phyloP scores from a whole-genome alignment of 345 rosid genomes.

The Euclidium syriacum region DNA sequence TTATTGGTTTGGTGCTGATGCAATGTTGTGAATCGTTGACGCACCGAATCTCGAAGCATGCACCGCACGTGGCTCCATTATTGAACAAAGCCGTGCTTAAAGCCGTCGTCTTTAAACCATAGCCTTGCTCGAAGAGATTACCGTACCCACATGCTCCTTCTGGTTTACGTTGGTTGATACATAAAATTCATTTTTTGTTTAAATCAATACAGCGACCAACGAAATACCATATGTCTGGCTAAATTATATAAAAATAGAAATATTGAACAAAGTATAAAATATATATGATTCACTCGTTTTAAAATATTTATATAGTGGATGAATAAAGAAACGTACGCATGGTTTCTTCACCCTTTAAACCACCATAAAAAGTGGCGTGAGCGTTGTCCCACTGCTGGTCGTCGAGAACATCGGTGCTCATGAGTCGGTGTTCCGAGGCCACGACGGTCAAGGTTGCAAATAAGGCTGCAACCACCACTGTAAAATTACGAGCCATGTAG shows the following conservation, averaged over 20 bases:
- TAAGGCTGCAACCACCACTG: background rate
- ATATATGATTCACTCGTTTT: too few relatives aligned
- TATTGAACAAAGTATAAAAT: too few relatives aligned
- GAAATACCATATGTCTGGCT: too few relatives aligned
- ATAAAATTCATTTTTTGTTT: background rate
- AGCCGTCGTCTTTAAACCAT: conserved; percentile 84
- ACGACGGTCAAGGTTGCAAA: background rate
- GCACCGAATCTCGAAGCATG: conserved; percentile 53
- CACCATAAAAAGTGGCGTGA: conserved; percentile 24
- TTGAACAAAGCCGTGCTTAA: conserved; percentile 79
- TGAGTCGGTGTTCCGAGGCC: background rate
- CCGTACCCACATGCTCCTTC: conserved; percentile 95
- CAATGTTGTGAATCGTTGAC: conserved; percentile 43
- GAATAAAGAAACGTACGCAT: conserved; percentile 1
- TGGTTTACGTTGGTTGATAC: conserved; percentile 18
- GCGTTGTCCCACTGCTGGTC: background rate
- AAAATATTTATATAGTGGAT: background rate
- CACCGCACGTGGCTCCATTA: conserved; percentile 72
- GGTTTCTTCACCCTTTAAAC: conserved; percentile 9
- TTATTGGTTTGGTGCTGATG: conserved; percentile 32
- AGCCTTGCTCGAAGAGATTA: conserved; percentile 69
- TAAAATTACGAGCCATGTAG: conserved; percentile 3
- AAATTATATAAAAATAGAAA: too few relatives aligned
- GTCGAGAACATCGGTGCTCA: background rate
- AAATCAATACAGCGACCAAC: background rate